Conservation (phyloP, 2,329 filamentous ascomycete species). For the Aspergillus viridinutans region DNA sequence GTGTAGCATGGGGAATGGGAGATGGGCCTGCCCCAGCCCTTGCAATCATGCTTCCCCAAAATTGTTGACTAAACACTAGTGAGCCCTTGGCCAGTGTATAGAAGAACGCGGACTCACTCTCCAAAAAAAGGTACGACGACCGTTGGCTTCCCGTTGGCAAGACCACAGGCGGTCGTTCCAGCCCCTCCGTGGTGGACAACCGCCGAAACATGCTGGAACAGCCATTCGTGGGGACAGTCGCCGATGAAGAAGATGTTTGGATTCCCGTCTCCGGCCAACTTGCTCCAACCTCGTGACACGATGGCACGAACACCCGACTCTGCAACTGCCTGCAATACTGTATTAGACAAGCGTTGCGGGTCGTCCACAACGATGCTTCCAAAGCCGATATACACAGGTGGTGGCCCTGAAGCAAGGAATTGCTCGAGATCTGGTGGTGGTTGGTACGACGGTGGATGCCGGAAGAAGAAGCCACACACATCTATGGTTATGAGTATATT, state of each 20-base stretch:
- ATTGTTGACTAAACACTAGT: conserved; percentile 39
- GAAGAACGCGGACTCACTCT: conserved; percentile 31
- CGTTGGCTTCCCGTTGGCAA: conserved; percentile 50
- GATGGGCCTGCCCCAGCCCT: conserved; percentile 47
- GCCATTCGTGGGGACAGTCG: conserved; percentile 57
- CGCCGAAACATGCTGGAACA: conserved; percentile 52
- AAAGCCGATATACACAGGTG: conserved; percentile 55
- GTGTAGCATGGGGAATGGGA: conserved; percentile 45
- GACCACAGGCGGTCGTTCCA: conserved; percentile 55
- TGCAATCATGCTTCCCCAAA: conserved; percentile 53
- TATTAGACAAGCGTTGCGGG: conserved; percentile 41
- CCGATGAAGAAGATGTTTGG: conserved; percentile 48
- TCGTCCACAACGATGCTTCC: conserved; percentile 55
- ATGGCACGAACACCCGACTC: conserved; percentile 49
- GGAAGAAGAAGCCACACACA: conserved; percentile 48
- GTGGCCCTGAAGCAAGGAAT: conserved; percentile 46
- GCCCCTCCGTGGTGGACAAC: conserved; percentile 59
- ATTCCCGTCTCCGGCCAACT: conserved; percentile 36
- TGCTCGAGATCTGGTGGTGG: conserved; percentile 37
- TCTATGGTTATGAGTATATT: conserved; percentile 10
- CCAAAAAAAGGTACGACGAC: conserved; percentile 56
- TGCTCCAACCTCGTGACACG: conserved; percentile 54
- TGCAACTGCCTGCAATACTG: conserved; percentile 47
- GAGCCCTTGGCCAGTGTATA: background rate
- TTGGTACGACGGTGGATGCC: conserved; percentile 32